phyloP scores from a whole-genome alignment of 768 basidiomycete species.

The Xerocomellus intermedius region DNA sequence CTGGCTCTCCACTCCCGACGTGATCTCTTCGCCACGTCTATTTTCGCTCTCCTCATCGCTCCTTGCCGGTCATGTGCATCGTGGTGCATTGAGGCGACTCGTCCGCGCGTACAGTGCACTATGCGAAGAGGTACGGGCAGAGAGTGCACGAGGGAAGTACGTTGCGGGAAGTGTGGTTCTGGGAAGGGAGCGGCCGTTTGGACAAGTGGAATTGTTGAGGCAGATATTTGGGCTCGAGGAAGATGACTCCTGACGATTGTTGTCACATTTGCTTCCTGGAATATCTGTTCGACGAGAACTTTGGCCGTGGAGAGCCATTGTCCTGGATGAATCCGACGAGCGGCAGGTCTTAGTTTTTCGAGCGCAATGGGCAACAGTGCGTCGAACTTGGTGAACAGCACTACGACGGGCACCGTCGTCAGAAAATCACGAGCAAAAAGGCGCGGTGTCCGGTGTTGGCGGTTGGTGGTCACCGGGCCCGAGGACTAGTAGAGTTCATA shows the following conservation, averaged over 20 bases:
- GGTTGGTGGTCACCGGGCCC: no score
- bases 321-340: no score
- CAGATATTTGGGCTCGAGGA: slow-evolving; percentile 77
- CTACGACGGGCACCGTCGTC: no score
- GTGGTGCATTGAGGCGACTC: slow-evolving; percentile 66
- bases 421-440: no score
- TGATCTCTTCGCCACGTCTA: slow-evolving; percentile 78
- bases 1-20: slow-evolving; percentile 83
- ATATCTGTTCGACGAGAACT: no score
- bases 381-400: no score
- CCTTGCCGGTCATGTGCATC: slow-evolving; percentile 71
- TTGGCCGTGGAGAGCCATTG: no score
- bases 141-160: slow-evolving; percentile 60
- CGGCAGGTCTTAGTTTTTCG: no score
- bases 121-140: slow-evolving; percentile 73
- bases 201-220: slow-evolving; percentile 67
- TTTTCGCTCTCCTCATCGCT: slow-evolving; percentile 66
- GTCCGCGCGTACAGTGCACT: slow-evolving; percentile 67
- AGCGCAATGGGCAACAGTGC: no score
- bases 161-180: slow-evolving; percentile 88
- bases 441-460: no score
- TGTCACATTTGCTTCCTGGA: no score
- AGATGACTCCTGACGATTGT: slow-evolving; percentile 6
- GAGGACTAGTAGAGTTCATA: no score
- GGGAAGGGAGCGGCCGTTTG: slow-evolving; percentile 82